Conservation (phyloP, 2,329 filamentous ascomycete species). For the Aspergillus ruber region DNA sequence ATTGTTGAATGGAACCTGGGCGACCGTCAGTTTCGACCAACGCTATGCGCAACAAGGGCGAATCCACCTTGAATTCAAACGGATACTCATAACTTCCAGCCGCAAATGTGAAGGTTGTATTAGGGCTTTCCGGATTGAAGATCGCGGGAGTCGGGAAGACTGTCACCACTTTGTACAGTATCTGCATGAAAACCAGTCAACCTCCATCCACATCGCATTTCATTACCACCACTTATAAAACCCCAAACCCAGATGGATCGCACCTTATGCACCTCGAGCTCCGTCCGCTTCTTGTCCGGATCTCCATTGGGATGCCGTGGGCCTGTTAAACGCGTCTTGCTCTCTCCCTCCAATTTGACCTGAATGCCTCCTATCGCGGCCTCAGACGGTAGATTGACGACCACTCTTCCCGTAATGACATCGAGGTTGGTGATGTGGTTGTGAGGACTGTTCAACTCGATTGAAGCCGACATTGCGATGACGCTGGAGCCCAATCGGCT, state of each 20-base stretch:
- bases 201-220: not conserved
- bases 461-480: slow-evolving; percentile 39
- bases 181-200: slow-evolving; percentile 20
- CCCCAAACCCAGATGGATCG: slow-evolving; percentile 3
- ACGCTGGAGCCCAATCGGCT: slow-evolving; percentile 1
- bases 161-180: slow-evolving; percentile 43
- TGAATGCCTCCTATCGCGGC: slow-evolving; percentile 40
- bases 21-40: not conserved
- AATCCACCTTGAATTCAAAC: slow-evolving; percentile 42
- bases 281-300: slow-evolving; percentile 43
- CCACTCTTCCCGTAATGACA: slow-evolving; percentile 39
- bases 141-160: slow-evolving; percentile 42
- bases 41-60: not conserved
- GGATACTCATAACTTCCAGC: slow-evolving; percentile 44
- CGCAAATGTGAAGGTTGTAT: slow-evolving; percentile 39
- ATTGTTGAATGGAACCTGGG: slow-evolving; percentile 46
- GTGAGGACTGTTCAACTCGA: slow-evolving; percentile 39
- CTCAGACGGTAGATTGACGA: slow-evolving; percentile 37
- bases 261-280: slow-evolving; percentile 46
- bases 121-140: slow-evolving; percentile 28
- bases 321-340: slow-evolving; percentile 38
- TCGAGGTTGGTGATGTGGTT: slow-evolving; percentile 46
- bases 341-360: slow-evolving; percentile 46
- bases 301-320: slow-evolving; percentile 36
- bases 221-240: not conserved